Conservation (phyloP, 352 stramenopile genomes). For the Elongisporangium prolatum region DNA sequence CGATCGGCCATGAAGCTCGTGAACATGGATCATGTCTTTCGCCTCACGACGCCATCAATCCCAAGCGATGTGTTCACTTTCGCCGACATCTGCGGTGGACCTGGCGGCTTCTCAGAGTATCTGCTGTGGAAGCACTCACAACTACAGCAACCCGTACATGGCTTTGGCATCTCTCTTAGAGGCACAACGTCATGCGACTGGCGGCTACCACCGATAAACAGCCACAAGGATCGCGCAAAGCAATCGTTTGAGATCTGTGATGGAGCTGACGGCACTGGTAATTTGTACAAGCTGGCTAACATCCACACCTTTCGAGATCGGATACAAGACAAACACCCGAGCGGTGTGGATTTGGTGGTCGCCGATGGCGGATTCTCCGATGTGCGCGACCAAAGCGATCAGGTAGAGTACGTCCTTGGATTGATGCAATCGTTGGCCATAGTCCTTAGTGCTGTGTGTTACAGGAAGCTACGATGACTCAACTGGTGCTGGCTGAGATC, state of each 20-base stretch:
- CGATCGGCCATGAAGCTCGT: constrained; percentile 81
- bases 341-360: constrained; percentile 52
- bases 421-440: neutral
- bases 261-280: constrained; percentile 61
- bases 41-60: constrained; percentile 22
- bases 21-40: constrained; percentile 63
- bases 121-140: constrained; percentile 37
- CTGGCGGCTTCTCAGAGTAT: constrained; percentile 80
- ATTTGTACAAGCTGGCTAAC: constrained; percentile 60
- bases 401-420: constrained; percentile 26
- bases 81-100: constrained; percentile 71
- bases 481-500: constrained; percentile 52
- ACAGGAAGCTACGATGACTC: constrained; percentile 62
- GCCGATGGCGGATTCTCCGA: constrained; percentile 74
- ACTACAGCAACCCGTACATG: constrained; percentile 11
- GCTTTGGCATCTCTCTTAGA: constrained; percentile 68
- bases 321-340: constrained; percentile 20
- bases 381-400: constrained; percentile 48
- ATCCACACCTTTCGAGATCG: constrained; percentile 44
- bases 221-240: neutral
- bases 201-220: constrained; percentile 15
- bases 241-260: constrained; percentile 46
- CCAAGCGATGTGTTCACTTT: constrained; percentile 38
- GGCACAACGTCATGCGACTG: constrained; percentile 45
- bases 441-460: neutral